Conservation (phyloP, 257 asterid species). For the Penstemon davidsonii region DNA sequence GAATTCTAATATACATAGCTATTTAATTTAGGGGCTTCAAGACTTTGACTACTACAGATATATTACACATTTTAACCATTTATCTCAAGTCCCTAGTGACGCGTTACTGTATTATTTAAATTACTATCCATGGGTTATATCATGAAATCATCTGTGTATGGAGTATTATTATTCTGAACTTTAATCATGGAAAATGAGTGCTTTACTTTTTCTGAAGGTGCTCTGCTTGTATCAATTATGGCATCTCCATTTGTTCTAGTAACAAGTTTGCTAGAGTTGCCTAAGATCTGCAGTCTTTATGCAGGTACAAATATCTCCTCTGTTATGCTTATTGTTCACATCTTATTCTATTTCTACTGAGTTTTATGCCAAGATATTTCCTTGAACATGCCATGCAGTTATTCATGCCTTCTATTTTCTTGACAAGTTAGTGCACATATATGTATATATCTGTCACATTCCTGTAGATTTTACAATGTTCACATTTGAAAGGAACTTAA, state of each 20-base stretch:
- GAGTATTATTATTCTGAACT: not conserved
- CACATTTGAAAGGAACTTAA: not conserved
- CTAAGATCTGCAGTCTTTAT: slow-evolving; percentile 73
- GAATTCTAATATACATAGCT: not conserved
- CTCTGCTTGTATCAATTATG: slow-evolving; percentile 64
- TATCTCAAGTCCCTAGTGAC: not conserved
- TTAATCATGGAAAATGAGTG: not conserved
- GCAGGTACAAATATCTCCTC: slow-evolving; percentile 47
- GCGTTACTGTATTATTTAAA: slow-evolving; percentile 11
- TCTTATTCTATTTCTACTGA: not conserved
- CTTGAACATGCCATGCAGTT: not conserved
- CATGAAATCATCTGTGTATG: not conserved
- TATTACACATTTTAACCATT: not conserved
- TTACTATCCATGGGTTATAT: not conserved
- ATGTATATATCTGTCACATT: slow-evolving; percentile 19
- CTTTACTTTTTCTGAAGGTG: slow-evolving; percentile 41
- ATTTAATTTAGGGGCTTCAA: slow-evolving; percentile 18
- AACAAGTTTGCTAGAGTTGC: slow-evolving; percentile 64
- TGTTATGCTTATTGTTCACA: not conserved
- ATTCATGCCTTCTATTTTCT: not conserved
- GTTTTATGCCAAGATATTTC: slow-evolving; percentile 6
- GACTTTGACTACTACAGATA: not conserved
- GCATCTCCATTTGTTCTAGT: slow-evolving; percentile 73
- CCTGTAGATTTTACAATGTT: not conserved
- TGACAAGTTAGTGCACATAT: not conserved